Evolutionary conservation across 1,284 basidiomycete genomes (phyloP).

Genomic region (Golubevia pallescens): DNA sequence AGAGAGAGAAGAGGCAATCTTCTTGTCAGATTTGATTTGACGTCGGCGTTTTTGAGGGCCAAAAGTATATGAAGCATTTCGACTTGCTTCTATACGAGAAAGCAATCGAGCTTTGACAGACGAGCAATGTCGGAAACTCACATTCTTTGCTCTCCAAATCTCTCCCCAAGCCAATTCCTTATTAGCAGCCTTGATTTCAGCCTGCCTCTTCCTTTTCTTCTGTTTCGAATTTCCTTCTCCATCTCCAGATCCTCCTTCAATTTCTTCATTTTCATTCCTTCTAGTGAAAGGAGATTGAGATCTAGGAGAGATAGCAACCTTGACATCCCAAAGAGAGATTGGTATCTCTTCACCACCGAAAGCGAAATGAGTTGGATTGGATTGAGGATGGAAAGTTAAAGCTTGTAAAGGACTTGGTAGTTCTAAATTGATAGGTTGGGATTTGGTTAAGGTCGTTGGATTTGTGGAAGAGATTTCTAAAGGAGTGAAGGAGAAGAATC

Average conservation of each 20-base stretch:
- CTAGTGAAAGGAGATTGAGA: too few species aligned
- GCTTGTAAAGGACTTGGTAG: conserved; percentile 40
- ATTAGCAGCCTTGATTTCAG: conserved; percentile 30
- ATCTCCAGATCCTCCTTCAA: conserved; percentile 3
- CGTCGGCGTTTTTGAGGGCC: background rate
- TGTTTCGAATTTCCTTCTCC: conserved; percentile 24
- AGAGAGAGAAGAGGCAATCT: too few species aligned
- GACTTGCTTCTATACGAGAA: too few species aligned
- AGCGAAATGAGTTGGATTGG: conserved; percentile 35
- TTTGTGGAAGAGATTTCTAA: conserved; percentile 11
- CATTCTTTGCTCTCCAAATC: conserved; percentile 46
- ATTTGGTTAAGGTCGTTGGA: conserved; percentile 12
- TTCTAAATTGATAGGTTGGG: too few species aligned
- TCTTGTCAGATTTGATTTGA: conserved; percentile 5
- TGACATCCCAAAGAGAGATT: conserved; percentile 38
- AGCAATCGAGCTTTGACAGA: too few species aligned
- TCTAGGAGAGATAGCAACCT: conserved; percentile 14
- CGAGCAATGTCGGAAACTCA: conserved; percentile 7
- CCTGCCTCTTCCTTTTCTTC: conserved; percentile 40
- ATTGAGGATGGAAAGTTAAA: conserved; percentile 25
- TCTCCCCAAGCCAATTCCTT: conserved; percentile 42
- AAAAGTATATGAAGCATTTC: background rate
- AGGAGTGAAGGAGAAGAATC: conserved; percentile 29
- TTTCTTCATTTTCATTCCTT: background rate
- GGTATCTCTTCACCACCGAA: conserved; percentile 49